These are phyloP conservation scores for Acrocalymma vagum DNA, from an alignment of 2,329 filamentous ascomycete genomes.

Conservation along the genomic window DNA sequence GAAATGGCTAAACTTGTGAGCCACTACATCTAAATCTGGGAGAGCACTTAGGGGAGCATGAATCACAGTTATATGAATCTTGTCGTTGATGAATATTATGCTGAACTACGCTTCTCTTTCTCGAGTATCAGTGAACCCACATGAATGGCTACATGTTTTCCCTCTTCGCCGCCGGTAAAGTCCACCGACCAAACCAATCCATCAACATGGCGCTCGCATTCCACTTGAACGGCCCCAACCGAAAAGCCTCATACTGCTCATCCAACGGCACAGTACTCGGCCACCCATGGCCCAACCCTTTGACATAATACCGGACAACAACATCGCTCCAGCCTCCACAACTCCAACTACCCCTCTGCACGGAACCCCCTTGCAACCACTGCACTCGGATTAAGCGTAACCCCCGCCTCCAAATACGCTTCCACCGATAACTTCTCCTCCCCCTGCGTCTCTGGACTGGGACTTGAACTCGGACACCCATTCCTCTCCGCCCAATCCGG, in stretches of 20 bases:
- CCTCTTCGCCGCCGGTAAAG: no score
- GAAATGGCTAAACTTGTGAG: no score
- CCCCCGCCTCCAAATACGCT: no score
- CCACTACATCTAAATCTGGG: no score
- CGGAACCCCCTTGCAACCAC: slow-evolving; percentile 16
- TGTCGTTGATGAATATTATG: no score
- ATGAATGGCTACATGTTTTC: no score
- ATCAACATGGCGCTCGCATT: slow-evolving; percentile 28
- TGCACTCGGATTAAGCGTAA: not conserved
- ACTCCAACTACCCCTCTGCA: slow-evolving; percentile 20
- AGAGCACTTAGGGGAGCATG: no score
- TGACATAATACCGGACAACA: slow-evolving; percentile 21
- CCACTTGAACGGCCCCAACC: slow-evolving; percentile 27
- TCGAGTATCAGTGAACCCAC: no score
- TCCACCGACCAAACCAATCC: slow-evolving; percentile 30
- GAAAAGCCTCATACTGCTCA: slow-evolving; percentile 26
- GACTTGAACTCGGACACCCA: slow-evolving; percentile 10
- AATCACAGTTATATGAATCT: no score
- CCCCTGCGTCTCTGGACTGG: no score
- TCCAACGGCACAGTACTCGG: slow-evolving; percentile 24
- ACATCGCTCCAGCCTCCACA: slow-evolving; percentile 22
- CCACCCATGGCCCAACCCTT: slow-evolving; percentile 34
- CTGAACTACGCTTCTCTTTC: no score
- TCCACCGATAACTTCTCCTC: no score
- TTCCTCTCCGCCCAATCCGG: slow-evolving; percentile 16